Evolutionary conservation across 768 basidiomycete species (phyloP).

Genomic region (Macrocybe gigantea): DNA sequence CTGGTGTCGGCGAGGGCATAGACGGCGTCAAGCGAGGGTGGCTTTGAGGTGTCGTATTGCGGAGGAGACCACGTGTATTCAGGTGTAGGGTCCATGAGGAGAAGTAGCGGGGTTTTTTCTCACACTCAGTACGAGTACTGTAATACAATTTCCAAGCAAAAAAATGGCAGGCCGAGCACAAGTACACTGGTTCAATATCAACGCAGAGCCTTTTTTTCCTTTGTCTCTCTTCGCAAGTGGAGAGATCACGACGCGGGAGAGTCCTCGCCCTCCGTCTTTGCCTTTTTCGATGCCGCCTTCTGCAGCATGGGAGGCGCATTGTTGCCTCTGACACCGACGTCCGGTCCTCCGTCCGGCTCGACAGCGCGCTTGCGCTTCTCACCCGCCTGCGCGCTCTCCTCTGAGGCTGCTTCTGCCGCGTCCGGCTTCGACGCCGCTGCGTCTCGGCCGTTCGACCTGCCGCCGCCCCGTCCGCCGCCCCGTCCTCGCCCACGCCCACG

Average conservation of each 20-base stretch:
- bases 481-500: constrained; percentile 38
- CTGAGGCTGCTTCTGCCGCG: constrained; percentile 21
- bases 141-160: too few species aligned
- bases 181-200: too few species aligned
- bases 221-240: too few species aligned
- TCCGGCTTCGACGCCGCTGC: neutral
- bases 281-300: constrained; percentile 40
- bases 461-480: constrained; percentile 31
- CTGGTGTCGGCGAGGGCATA: too few species aligned
- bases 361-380: constrained; percentile 75
- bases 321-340: constrained; percentile 58
- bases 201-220: too few species aligned
- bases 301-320: constrained; percentile 49
- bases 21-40: constrained; percentile 9
- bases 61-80: constrained; percentile 12
- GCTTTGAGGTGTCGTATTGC: constrained; percentile 15
- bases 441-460: neutral
- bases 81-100: too few species aligned
- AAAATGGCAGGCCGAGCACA: too few species aligned
- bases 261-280: constrained; percentile 32
- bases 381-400: constrained; percentile 43
- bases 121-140: too few species aligned
- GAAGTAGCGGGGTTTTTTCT: too few species aligned
- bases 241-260: constrained; percentile 10
- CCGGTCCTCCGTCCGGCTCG: constrained; percentile 74